Conservation (phyloP, 164 flowering plant species). For the Vitis cinerea region DNA sequence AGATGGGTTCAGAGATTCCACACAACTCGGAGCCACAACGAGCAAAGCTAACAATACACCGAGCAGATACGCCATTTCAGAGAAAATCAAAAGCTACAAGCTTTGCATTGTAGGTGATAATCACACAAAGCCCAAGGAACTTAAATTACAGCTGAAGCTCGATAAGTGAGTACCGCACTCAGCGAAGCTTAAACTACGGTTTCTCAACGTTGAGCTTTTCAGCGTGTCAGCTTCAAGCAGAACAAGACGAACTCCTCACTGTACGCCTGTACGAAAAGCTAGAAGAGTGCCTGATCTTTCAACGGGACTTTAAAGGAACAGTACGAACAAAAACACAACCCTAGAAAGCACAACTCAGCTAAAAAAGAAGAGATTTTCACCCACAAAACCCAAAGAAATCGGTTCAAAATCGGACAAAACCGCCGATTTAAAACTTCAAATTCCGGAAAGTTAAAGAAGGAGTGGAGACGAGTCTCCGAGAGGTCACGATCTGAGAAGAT, state of each 20-base stretch:
- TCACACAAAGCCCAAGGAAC: too few relatives aligned
- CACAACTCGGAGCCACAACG: slow-evolving; percentile 19
- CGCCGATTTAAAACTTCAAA: neutral
- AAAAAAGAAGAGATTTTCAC: neutral
- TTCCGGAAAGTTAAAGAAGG: neutral
- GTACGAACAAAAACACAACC: neutral
- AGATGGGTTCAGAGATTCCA: slow-evolving; percentile 48
- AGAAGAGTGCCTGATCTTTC: neutral
- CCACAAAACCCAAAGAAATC: neutral
- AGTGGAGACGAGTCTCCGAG: neutral
- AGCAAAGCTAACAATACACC: slow-evolving; percentile 9
- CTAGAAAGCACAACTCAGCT: neutral
- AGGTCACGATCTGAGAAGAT: neutral
- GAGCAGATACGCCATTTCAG: neutral
- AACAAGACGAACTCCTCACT: too few relatives aligned
- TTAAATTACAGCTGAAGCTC: too few relatives aligned
- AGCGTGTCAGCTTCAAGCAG: too few relatives aligned
- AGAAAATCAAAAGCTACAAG: too few relatives aligned
- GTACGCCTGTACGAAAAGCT: neutral
- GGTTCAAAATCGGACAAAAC: neutral
- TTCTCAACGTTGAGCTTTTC: too few relatives aligned
- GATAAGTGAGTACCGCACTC: too few relatives aligned
- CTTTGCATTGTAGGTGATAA: too few relatives aligned
- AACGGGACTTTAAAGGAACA: neutral
- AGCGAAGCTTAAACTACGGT: too few relatives aligned